phyloP scores from a whole-genome alignment of 805 yeast genomes.

The Ogataea minuta region DNA sequence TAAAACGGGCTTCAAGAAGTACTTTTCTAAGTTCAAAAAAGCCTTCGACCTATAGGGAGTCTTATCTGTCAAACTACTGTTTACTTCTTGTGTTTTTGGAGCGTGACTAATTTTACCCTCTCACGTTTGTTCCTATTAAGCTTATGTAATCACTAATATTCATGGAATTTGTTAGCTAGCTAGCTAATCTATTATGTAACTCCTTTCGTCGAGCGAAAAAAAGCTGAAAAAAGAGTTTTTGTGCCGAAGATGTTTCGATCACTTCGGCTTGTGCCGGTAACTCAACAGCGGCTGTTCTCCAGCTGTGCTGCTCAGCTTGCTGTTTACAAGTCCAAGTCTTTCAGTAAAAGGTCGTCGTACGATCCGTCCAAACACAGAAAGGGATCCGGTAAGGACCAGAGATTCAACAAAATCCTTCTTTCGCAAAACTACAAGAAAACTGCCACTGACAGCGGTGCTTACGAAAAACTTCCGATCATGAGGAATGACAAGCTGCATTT shows the following conservation, averaged over 20 bases:
- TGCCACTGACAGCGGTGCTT: constrained; percentile 22
- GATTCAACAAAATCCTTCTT: constrained; percentile 26
- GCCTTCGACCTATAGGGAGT: constrained; percentile 15
- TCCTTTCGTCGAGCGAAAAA: constrained; percentile 6
- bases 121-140: background rate
- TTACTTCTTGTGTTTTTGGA: background rate
- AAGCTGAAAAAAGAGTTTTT: constrained; percentile 2
- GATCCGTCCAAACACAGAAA: constrained; percentile 29
- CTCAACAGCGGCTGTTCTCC: constrained; percentile 16
- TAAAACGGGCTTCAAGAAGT: constrained; percentile 29
- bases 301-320: constrained; percentile 15
- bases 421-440: constrained; percentile 25
- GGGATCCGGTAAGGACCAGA: constrained; percentile 34
- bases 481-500: constrained; percentile 15
- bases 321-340: constrained; percentile 31
- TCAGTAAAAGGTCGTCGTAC: constrained; percentile 26
- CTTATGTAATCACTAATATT: constrained; percentile 2
- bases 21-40: constrained; percentile 31
- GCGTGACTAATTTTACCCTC: constrained; percentile 1
- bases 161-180: no score
- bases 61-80: background rate
- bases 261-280: background rate
- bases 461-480: constrained; percentile 22
- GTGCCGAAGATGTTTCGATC: constrained; percentile 2
- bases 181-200: constrained; percentile 2